phyloP scores from a whole-genome alignment of 805 yeast species.

The Candida maltosa region DNA sequence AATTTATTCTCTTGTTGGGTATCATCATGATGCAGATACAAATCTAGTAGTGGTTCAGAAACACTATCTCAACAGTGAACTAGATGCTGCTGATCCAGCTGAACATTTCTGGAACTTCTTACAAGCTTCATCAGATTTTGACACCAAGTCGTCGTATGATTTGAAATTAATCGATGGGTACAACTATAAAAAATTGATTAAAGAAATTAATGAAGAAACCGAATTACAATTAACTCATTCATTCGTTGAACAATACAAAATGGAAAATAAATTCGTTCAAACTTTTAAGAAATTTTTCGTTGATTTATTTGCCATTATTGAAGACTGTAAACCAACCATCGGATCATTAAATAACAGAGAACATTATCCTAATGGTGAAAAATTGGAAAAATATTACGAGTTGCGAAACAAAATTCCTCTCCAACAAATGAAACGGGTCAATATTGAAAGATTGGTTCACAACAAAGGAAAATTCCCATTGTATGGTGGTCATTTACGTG shows the following conservation, averaged over 20 bases:
- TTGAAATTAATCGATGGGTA: conserved; percentile 15
- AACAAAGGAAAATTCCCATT: conserved; percentile 22
- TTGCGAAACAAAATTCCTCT: neutral
- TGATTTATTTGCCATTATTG: conserved; percentile 15
- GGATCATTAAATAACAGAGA: conserved; percentile 20
- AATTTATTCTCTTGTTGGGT: conserved; percentile 9
- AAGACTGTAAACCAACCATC: conserved; percentile 19
- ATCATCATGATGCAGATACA: conserved; percentile 12
- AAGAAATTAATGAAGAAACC: conserved; percentile 3
- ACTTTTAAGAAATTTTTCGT: conserved; percentile 17
- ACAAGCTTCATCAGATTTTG: conserved; percentile 8
- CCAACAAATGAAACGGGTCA: conserved; percentile 4
- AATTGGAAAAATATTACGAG: conserved; percentile 5
- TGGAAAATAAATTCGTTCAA: conserved; percentile 13
- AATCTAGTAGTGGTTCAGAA: conserved; percentile 14
- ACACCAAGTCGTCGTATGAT: conserved; percentile 8
- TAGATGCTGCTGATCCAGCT: conserved; percentile 7
- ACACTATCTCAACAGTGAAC: conserved; percentile 5
- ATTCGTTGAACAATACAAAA: conserved; percentile 8
- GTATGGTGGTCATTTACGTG: conserved; percentile 35
- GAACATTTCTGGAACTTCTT: conserved; percentile 13
- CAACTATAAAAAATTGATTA: conserved; percentile 11
- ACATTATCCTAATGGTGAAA: conserved; percentile 18
- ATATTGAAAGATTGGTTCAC: conserved; percentile 4
- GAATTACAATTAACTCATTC: conserved; percentile 8